Evolutionary conservation across 495 filamentous ascomycete genomes (phyloP).

Genomic region (Clavariopsis aquatica): DNA sequence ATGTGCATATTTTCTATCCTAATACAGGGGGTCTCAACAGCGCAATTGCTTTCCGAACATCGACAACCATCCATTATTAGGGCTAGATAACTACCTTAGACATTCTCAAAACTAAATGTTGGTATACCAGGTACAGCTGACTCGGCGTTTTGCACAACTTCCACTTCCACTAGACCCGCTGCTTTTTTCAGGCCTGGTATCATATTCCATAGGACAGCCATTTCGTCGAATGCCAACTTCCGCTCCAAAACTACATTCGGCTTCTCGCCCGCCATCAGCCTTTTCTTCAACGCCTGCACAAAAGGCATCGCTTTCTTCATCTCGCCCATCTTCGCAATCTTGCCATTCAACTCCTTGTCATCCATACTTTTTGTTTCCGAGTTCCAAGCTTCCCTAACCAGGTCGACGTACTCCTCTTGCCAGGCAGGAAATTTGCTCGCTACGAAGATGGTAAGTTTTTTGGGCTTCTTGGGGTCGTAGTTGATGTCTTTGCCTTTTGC

Average conservation of each 20-base stretch:
- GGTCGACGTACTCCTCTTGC: slow-evolving; percentile 68
- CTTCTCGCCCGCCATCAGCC: slow-evolving; percentile 62
- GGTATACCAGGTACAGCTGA: slow-evolving; percentile 76
- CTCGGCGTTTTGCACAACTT: slow-evolving; percentile 58
- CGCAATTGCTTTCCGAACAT: too few relatives aligned
- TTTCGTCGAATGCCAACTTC: slow-evolving; percentile 84
- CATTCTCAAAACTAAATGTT: slow-evolving; percentile 75
- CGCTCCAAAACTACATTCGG: slow-evolving; percentile 71
- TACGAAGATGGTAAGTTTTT: slow-evolving; percentile 82
- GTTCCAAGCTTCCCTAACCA: slow-evolving; percentile 68
- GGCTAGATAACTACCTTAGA: slow-evolving; percentile 41
- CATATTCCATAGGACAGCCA: slow-evolving; percentile 56
- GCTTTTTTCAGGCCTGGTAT: slow-evolving; percentile 46
- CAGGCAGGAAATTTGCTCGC: slow-evolving; percentile 78
- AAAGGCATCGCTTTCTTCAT: slow-evolving; percentile 99
- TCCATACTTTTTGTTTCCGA: slow-evolving; percentile 51
- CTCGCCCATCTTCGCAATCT: slow-evolving; percentile 74
- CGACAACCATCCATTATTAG: too few relatives aligned
- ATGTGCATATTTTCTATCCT: too few relatives aligned
- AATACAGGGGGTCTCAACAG: too few relatives aligned
- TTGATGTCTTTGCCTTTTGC: slow-evolving; percentile 78
- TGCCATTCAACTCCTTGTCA: slow-evolving; percentile 81
- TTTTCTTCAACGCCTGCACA: slow-evolving; percentile 80
- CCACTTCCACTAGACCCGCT: slow-evolving; percentile 58
- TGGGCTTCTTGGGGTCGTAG: slow-evolving; percentile 88